These are phyloP conservation scores for Borovskyia barvae DNA, from an alignment of 208 protist species.

Conservation along the genomic window DNA sequence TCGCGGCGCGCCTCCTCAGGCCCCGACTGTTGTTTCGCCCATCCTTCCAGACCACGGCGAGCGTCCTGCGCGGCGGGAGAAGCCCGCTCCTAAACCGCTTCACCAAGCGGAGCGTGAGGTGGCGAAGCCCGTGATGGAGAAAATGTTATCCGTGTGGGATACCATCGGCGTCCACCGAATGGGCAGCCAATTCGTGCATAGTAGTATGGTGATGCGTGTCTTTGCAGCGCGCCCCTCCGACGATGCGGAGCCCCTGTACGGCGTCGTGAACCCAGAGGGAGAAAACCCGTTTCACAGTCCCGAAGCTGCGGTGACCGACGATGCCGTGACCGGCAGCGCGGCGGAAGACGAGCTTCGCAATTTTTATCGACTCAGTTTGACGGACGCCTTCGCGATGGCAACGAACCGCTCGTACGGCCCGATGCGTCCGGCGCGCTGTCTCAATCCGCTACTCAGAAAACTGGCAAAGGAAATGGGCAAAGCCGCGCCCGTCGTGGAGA, in stretches of 20 bases:
- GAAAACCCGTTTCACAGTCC: conserved; percentile 44
- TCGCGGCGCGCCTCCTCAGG: conserved; percentile 27
- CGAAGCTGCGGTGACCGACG: not conserved
- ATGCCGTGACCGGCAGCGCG: not conserved
- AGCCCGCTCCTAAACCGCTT: conserved; percentile 80
- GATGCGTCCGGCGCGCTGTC: conserved; percentile 36
- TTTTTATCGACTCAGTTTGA: conserved; percentile 25
- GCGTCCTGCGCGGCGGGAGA: conserved; percentile 36
- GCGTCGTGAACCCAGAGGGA: conserved; percentile 35
- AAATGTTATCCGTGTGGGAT: conserved; percentile 82
- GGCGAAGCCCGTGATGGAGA: conserved; percentile 54
- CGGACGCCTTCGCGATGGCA: conserved; percentile 54
- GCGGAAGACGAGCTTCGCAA: not conserved
- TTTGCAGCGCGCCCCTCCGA: conserved; percentile 63
- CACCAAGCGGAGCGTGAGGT: conserved; percentile 70
- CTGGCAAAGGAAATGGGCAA: conserved; percentile 5
- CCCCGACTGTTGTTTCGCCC: conserved; percentile 11
- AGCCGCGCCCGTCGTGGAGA: conserved; percentile 8
- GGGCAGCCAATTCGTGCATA: conserved; percentile 80
- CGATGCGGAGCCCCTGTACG: conserved; percentile 44
- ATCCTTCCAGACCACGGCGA: conserved; percentile 27
- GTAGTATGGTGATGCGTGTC: conserved; percentile 87
- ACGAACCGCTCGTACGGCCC: conserved; percentile 37
- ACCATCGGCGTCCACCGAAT: conserved; percentile 65
- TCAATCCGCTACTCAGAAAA: conserved; percentile 45